Percentiles rank a stretch among this genome's conserved stretches.
Conservation (phyloP, 768 basidiomycete species). For the Tylopilus balloui region DNA sequence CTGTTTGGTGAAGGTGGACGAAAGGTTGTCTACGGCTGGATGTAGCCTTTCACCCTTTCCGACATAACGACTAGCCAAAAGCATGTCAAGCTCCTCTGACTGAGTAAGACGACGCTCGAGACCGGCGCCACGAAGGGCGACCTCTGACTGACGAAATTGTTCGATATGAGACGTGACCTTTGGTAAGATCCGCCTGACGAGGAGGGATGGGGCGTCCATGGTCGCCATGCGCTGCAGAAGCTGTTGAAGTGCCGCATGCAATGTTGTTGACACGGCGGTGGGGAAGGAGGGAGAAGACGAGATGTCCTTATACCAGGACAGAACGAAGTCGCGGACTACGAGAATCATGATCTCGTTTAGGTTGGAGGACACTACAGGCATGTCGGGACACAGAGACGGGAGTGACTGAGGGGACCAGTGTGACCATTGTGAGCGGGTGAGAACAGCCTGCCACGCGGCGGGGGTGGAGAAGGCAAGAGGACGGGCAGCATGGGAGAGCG, state of each 20-base stretch:
- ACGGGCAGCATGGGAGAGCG: constrained; percentile 55
- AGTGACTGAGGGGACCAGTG: constrained; percentile 64
- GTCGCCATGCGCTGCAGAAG: constrained; percentile 51
- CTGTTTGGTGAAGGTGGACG: constrained; percentile 84
- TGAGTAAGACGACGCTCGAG: constrained; percentile 80
- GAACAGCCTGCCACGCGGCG: constrained; percentile 90
- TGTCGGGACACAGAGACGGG: constrained; percentile 60
- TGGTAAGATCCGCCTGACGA: constrained; percentile 85
- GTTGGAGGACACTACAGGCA: constrained; percentile 61
- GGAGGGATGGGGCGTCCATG: constrained; percentile 68
- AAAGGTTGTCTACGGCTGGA: constrained; percentile 81
- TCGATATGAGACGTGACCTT: constrained; percentile 86
- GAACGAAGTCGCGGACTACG: constrained; percentile 81
- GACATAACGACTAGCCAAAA: constrained; percentile 80
- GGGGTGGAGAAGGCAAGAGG: constrained; percentile 87
- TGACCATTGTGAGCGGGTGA: constrained; percentile 89
- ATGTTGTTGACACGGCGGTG: constrained; percentile 67
- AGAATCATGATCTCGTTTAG: constrained; percentile 79
- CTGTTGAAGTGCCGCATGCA: constrained; percentile 62
- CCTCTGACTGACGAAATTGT: constrained; percentile 85
- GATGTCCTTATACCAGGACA: constrained; percentile 83
- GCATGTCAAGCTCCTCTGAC: constrained; percentile 84
- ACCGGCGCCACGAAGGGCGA: constrained; percentile 76
- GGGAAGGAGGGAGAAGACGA: constrained; percentile 90
- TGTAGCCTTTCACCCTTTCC: constrained; percentile 65